Evolutionary conservation across 345 rosid species (phyloP).

Genomic region (Gossypium stocksii): DNA sequence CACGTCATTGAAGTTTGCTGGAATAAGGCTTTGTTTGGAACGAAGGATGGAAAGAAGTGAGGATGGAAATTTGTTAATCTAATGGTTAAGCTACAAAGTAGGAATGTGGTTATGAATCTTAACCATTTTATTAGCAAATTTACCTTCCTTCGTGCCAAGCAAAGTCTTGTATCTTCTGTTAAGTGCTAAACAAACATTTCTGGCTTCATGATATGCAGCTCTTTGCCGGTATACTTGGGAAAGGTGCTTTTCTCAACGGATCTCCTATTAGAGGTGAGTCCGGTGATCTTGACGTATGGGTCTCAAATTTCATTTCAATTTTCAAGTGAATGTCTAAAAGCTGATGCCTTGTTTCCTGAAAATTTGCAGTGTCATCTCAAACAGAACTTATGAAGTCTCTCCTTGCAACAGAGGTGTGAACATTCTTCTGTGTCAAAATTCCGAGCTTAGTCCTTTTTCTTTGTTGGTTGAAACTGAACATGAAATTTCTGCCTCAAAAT

Average conservation of each 20-base stretch:
- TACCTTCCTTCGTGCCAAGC: too few relatives aligned
- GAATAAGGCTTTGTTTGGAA: too few relatives aligned
- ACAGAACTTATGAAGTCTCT: constrained; percentile 77
- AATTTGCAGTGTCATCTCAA: constrained; percentile 66
- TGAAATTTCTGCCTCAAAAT: neutral
- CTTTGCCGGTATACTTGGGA: constrained; percentile 63
- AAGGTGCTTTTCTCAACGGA: constrained; percentile 85
- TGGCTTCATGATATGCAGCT: constrained; percentile 45
- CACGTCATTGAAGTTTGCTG: neutral
- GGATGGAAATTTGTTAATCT: too few relatives aligned
- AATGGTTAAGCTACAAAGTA: too few relatives aligned
- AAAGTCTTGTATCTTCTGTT: neutral
- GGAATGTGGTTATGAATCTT: too few relatives aligned
- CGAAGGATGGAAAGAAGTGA: too few relatives aligned
- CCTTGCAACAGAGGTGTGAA: constrained; percentile 74
- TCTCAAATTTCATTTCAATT: constrained; percentile 9
- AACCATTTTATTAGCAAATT: too few relatives aligned
- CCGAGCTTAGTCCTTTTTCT: neutral
- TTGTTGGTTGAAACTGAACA: neutral
- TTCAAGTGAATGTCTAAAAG: neutral
- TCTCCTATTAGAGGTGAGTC: constrained; percentile 69
- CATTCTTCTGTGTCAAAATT: neutral
- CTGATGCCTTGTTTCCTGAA: constrained; percentile 14
- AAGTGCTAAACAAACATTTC: neutral
- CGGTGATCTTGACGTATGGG: neutral